phyloP scores from a whole-genome alignment of 805 yeast genomes.

The Cyberlindnera saturnus region DNA sequence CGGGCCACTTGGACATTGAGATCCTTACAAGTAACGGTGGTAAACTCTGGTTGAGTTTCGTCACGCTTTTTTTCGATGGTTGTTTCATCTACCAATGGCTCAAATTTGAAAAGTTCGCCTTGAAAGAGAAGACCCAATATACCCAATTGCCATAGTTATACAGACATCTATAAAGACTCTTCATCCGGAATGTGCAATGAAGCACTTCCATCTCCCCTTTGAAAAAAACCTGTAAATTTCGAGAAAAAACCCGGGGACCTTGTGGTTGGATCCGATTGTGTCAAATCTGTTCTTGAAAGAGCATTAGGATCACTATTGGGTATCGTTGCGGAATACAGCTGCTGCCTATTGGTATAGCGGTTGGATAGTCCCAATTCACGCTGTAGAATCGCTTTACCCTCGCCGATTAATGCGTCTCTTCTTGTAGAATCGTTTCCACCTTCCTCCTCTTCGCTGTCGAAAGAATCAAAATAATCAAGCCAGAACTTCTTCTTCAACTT shows the following conservation, averaged over 20 bases:
- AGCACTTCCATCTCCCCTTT: neutral
- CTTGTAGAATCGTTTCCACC: conserved; percentile 10
- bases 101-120: conserved; percentile 10
- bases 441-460: conserved; percentile 35
- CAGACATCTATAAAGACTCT: neutral
- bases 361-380: conserved; percentile 15
- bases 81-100: conserved; percentile 34
- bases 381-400: conserved; percentile 21
- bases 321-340: neutral
- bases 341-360: neutral
- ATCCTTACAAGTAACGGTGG: conserved; percentile 31
- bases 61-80: conserved; percentile 32
- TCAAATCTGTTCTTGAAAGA: neutral
- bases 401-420: conserved; percentile 15
- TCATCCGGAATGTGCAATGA: conserved; percentile 1
- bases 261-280: neutral
- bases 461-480: conserved; percentile 27
- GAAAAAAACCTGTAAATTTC: neutral
- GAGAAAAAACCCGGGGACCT: neutral
- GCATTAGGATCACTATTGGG: neutral
- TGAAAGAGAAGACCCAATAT: neutral
- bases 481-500: conserved; percentile 35
- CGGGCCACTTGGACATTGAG: conserved; percentile 20
- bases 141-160: neutral
- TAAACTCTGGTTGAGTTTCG: conserved; percentile 33